A percentile compares a stretch with the other conserved stretches of the same genome.
These are phyloP conservation scores for Dothiorella sarmentorum DNA, from an alignment of 2,329 filamentous ascomycete genomes.

Conservation along the genomic window DNA sequence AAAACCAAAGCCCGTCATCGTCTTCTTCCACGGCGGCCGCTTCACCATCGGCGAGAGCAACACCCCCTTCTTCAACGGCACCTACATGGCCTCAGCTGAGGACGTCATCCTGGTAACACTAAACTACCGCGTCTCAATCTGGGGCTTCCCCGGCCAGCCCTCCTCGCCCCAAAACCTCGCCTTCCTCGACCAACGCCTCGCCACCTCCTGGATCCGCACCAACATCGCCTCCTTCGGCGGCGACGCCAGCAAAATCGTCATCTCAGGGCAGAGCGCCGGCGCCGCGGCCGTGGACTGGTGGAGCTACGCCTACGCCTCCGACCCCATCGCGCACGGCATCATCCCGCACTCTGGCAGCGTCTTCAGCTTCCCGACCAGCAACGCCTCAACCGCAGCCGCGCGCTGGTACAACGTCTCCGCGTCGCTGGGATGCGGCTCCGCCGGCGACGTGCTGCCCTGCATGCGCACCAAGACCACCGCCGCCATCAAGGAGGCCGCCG, in stretches of 20 bases:
- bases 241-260: constrained; percentile 43
- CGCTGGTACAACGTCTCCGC: constrained; percentile 38
- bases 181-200: constrained; percentile 37
- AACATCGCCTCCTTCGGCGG: constrained; percentile 45
- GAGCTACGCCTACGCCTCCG: constrained; percentile 45
- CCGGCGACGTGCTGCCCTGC: constrained; percentile 33
- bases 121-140: constrained; percentile 37
- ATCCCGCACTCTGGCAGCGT: constrained; percentile 49
- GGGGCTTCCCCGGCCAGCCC: constrained; percentile 29
- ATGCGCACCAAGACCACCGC: constrained; percentile 31
- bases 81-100: constrained; percentile 20
- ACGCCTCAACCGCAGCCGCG: constrained; percentile 25
- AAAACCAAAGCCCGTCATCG: constrained; percentile 27
- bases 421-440: constrained; percentile 35
- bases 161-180: constrained; percentile 30
- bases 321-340: constrained; percentile 50
- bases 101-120: constrained; percentile 22
- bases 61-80: constrained; percentile 7
- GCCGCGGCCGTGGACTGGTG: constrained; percentile 41
- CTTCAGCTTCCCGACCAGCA: constrained; percentile 31
- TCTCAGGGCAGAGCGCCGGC: constrained; percentile 24
- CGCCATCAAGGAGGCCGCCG: constrained; percentile 27
- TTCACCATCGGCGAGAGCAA: constrained; percentile 17
- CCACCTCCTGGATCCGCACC: constrained; percentile 40
- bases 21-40: constrained; percentile 16